Evolutionary conservation across 805 yeast genomes (phyloP).

Genomic region (Candida koratica): DNA sequence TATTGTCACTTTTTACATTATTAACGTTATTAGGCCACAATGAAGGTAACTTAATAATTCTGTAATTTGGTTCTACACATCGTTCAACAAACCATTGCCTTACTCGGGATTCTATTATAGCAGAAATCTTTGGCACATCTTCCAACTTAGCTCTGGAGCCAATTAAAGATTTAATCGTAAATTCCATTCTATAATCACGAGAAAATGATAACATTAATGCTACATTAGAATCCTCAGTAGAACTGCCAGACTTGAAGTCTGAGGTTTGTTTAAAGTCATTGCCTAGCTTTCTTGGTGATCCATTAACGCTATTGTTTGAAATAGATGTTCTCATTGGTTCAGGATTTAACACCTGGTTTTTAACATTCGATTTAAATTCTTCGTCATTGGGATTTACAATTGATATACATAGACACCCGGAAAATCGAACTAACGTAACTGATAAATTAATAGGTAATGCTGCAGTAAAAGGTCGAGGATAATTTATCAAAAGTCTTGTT

Average conservation of each 20-base stretch:
- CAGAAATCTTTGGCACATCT: slow-evolving; percentile 87
- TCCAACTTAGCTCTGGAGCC: slow-evolving; percentile 92
- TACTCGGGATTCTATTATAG: slow-evolving; percentile 75
- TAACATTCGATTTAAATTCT: slow-evolving; percentile 4
- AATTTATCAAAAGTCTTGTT: slow-evolving; percentile 71
- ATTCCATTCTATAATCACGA: slow-evolving; percentile 87
- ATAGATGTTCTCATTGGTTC: slow-evolving; percentile 4
- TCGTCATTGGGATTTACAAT: slow-evolving; percentile 47
- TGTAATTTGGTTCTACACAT: slow-evolving; percentile 91
- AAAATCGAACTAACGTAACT: slow-evolving; percentile 85
- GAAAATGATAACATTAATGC: slow-evolving; percentile 85
- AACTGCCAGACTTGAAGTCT: not conserved
- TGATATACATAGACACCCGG: slow-evolving; percentile 83
- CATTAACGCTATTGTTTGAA: not conserved
- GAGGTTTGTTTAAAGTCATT: not conserved
- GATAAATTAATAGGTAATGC: slow-evolving; percentile 79
- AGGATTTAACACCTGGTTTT: slow-evolving; percentile 7
- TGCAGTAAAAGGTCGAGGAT: slow-evolving; percentile 81
- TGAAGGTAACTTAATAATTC: slow-evolving; percentile 77
- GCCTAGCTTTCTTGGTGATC: slow-evolving; percentile 2
- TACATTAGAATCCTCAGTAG: slow-evolving; percentile 41
- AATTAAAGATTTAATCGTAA: slow-evolving; percentile 80
- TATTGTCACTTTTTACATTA: too few relatives aligned
- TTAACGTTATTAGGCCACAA: slow-evolving; percentile 68
- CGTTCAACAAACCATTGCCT: slow-evolving; percentile 89